Base-by-base conservation (phyloP, 2,329 filamentous ascomycete genomes). In the Epichloe hybrida region DNA sequence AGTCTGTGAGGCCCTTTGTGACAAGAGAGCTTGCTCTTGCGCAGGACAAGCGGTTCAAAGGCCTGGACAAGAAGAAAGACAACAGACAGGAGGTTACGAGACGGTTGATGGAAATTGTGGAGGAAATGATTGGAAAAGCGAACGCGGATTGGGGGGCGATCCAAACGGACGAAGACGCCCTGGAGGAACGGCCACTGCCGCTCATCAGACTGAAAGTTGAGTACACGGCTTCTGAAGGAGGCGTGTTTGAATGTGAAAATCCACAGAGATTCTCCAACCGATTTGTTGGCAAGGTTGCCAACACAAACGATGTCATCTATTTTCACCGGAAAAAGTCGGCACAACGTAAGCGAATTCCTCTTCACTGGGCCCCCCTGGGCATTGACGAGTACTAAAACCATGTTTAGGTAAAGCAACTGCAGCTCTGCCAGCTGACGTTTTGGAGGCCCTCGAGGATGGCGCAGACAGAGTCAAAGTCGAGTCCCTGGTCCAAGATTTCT, bases 181-280 rank as follows among this genome's bases (percentile, higher is more conserved):
- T 73, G 3, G 77, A 83, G 50, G 74, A 74, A 38, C 68, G 79
- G 1, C 91, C 91, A 0, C 70, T 93, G 36, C 93, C 93, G 0
- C 75, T 98, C 1, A 83, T 98, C 39, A 81, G 93, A 20, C 77
- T 98, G 15, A 88, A 90, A 54, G 90, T 98, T 1, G 93, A 98
- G 61, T 93, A 88, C 57, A 86, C 87, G 0, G 82, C 89, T 0
- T 85, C 85, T 0, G 88, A 94, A 43, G 89, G 88, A 4, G 86
- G 88, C 13, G 80, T 81, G 37, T 98, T 88, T 60, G 87, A 97
- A 57, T 84, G 86, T 56, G 93, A 97, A 64, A 98, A 98, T 54
- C 90, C 93, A 0, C 93, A 97, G 64, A 82, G 93, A 8, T 96
- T 97, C 61, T 97, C 91, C 0, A 95, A 95, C 63, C 80, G 89